Percentiles rank a stretch among this genome's conserved stretches.
Conservation (phyloP, 163 green algal species). For the Coccomyxa subellipsoidea region DNA sequence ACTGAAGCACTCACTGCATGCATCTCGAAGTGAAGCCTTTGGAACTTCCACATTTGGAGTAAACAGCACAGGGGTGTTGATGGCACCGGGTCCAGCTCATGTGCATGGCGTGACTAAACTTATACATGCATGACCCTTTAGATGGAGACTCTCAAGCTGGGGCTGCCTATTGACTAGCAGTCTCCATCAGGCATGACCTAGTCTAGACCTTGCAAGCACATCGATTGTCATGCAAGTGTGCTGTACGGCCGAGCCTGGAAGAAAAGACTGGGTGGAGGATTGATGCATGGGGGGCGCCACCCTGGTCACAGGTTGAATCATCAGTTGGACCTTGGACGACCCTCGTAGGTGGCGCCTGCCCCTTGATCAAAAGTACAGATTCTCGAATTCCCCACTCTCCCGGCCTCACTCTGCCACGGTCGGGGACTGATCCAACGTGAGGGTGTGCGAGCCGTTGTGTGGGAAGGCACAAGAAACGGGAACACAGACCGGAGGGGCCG, state of each 20-base stretch:
- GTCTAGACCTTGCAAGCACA: background rate
- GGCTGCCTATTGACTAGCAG: too few species aligned
- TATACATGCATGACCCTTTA: too few species aligned
- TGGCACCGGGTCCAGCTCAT: too few species aligned
- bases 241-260: too few species aligned
- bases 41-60: too few species aligned
- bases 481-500: background rate
- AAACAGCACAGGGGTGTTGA: too few species aligned
- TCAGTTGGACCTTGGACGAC: background rate
- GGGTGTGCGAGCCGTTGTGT: background rate
- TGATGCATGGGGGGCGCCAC: too few species aligned
- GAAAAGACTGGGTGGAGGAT: too few species aligned
- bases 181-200: background rate
- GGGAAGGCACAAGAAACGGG: background rate
- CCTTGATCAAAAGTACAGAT: background rate
- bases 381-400: background rate
- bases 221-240: background rate
- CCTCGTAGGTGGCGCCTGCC: background rate
- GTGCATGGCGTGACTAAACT: too few species aligned
- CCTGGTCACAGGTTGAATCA: background rate
- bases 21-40: too few species aligned
- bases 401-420: background rate
- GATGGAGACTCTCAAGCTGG: too few species aligned
- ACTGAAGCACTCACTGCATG: too few species aligned
- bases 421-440: background rate